These are phyloP conservation scores for Fraxinus albicans DNA, from an alignment of 305 asterid species.

Conservation along the genomic window DNA sequence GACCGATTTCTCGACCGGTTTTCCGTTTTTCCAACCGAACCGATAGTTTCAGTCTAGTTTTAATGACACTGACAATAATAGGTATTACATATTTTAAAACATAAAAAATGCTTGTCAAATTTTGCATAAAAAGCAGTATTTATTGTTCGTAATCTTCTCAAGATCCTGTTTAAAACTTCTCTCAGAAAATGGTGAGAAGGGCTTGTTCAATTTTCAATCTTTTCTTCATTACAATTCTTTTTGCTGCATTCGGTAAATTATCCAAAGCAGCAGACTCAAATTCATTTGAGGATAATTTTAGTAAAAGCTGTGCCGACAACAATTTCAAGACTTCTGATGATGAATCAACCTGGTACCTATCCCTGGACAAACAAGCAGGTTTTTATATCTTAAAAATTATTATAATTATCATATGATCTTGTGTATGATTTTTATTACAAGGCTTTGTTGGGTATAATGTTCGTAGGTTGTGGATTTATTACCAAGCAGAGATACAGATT, in stretches of 20 bases:
- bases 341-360: conserved; percentile 85
- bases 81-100: background rate
- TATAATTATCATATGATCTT: background rate
- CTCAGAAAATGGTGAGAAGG: conserved; percentile 34
- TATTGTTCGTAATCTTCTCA: background rate
- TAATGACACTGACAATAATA: background rate
- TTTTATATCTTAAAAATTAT: background rate
- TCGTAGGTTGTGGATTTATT: conserved; percentile 77
- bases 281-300: conserved; percentile 63
- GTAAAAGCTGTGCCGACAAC: conserved; percentile 67
- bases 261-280: conserved; percentile 28
- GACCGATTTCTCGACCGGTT: background rate
- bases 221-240: conserved; percentile 16
- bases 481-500: conserved; percentile 79
- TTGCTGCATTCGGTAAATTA: conserved; percentile 1
- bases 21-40: background rate
- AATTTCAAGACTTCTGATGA: conserved; percentile 82
- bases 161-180: background rate
- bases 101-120: background rate
- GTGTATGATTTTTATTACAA: background rate
- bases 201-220: conserved; percentile 11
- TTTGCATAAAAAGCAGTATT: background rate
- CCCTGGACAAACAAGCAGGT: conserved; percentile 73
- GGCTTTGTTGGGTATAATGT: background rate
- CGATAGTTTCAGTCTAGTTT: background rate